These are phyloP conservation scores for Coniferiporia weirii DNA, from an alignment of 1,284 basidiomycete genomes.

Conservation along the genomic window DNA sequence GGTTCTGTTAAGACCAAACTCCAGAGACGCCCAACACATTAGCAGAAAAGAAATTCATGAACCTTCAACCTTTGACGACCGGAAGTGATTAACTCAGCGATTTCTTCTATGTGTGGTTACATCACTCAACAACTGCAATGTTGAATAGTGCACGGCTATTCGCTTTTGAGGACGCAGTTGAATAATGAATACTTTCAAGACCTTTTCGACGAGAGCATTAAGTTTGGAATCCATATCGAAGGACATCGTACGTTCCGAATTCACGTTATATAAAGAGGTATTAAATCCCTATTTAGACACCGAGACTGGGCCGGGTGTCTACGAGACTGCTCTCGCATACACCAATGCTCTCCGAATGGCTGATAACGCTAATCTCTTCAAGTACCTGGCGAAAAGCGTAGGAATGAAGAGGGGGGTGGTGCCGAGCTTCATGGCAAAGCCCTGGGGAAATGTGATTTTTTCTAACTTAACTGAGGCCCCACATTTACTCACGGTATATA, in stretches of 20 bases:
- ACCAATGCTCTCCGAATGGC: conserved; percentile 83
- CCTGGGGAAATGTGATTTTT: conserved; percentile 76
- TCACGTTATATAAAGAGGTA: not conserved
- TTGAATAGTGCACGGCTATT: conserved; percentile 84
- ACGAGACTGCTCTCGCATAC: conserved; percentile 92
- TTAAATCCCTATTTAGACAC: conserved; percentile 57
- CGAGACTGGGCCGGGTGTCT: conserved; percentile 91
- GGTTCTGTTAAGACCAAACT: not conserved
- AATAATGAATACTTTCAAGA: conserved; percentile 90
- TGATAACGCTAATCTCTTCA: conserved; percentile 92
- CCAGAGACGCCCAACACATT: conserved; percentile 75
- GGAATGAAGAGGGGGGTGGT: conserved; percentile 86
- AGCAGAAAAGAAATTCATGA: conserved; percentile 73
- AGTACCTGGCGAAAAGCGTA: conserved; percentile 86
- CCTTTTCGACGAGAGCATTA: conserved; percentile 72
- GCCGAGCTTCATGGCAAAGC: conserved; percentile 98
- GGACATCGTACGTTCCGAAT: conserved; percentile 69
- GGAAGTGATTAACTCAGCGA: conserved; percentile 62
- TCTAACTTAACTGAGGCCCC: not conserved
- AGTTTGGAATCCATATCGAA: conserved; percentile 83
- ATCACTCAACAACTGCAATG: not conserved
- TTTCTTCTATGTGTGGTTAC: not conserved
- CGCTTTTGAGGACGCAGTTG: conserved; percentile 80
- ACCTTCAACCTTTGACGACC: conserved; percentile 77
- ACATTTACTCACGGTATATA: not conserved